Base-by-base conservation (phyloP, 345 rosid genomes). In the Toxicodendron radicans region DNA sequence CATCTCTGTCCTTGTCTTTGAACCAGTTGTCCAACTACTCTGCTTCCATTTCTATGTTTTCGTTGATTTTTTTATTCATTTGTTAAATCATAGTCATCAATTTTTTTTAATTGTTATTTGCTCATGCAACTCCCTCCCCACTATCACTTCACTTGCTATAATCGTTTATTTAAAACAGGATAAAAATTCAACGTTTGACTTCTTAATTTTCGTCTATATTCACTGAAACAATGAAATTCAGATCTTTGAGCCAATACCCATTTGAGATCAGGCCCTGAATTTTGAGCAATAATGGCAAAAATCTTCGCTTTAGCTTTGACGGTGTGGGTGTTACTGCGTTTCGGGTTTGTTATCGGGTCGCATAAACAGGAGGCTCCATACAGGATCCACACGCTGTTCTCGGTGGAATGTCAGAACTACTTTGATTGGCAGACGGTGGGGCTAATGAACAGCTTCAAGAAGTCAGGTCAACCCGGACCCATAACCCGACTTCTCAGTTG, bases 361-460 rank as follows among this genome's bases (percentile, higher is more conserved):
- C 78, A 68, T 66, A 72, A 60, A 70, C 70, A 82, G 67, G 62
- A 85, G 75, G 86, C 88, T 24, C 93, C 96, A 18, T 83, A 88
- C 75, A 87, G 98, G 93, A 88, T 93, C 84, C 99, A 95, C 66
- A 93, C 99, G 54, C 82, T 93, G 75, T 96, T 96, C 87, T 93
- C 97, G 23, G 98, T 96, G 81, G 98, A 93, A 84, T 92, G 99
- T 79, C 95, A 90, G 81, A 76, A 90, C 70, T 95, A 93, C 85
- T 95, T 95, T 70, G 99, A 95, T 82, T 95, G 99, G 99, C 93
- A 95, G 81, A 93, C 97, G 52, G 99, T 93, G 70, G 99, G 98
- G 65, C 81, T 95, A 41, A 81, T 95, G 89, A 89, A 87, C 82
- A 90, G 98, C 87, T 95, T 89, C 92, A 84, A 80, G 72, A 95